Percentiles rank a stretch among this genome's conserved stretches.
These are phyloP conservation scores for Tylopilus felleus DNA, from an alignment of 768 basidiomycete species.

Conservation along the genomic window DNA sequence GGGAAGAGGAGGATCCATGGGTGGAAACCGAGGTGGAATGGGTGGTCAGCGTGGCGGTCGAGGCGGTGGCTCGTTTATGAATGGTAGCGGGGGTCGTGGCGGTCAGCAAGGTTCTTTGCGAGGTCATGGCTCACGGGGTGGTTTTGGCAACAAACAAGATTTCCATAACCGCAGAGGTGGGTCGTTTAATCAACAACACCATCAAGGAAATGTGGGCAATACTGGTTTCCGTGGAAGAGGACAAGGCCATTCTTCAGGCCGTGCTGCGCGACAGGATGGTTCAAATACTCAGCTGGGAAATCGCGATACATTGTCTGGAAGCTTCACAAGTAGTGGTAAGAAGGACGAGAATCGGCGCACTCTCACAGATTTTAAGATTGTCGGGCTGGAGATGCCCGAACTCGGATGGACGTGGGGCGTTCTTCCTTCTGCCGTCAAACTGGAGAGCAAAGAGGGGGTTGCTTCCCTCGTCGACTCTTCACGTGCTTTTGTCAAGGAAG, in stretches of 20 bases:
- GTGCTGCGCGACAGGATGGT: conserved; percentile 40
- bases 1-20: conserved; percentile 51
- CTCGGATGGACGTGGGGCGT: conserved; percentile 87
- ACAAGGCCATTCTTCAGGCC: conserved; percentile 46
- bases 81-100: conserved; percentile 41
- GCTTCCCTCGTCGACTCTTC: conserved; percentile 32
- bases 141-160: conserved; percentile 60
- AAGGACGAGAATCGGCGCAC: conserved; percentile 88
- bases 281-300: conserved; percentile 35
- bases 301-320: conserved; percentile 48
- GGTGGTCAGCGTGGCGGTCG: conserved; percentile 41
- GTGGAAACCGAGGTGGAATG: conserved; percentile 42
- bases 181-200: conserved; percentile 48
- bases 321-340: conserved; percentile 58
- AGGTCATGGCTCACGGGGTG: conserved; percentile 62
- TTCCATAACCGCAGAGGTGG: conserved; percentile 64
- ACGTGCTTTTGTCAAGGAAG: conserved; percentile 32
- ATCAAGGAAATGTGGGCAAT: conserved; percentile 38
- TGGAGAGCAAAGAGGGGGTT: conserved; percentile 37
- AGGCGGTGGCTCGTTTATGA: conserved; percentile 34
- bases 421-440: conserved; percentile 39
- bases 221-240: conserved; percentile 57
- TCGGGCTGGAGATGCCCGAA: conserved; percentile 81
- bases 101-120: conserved; percentile 50
- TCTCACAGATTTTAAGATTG: conserved; percentile 96